These are phyloP conservation scores for Celoporthe dispersa DNA, from an alignment of 2,329 filamentous ascomycete genomes.

Conservation along the genomic window DNA sequence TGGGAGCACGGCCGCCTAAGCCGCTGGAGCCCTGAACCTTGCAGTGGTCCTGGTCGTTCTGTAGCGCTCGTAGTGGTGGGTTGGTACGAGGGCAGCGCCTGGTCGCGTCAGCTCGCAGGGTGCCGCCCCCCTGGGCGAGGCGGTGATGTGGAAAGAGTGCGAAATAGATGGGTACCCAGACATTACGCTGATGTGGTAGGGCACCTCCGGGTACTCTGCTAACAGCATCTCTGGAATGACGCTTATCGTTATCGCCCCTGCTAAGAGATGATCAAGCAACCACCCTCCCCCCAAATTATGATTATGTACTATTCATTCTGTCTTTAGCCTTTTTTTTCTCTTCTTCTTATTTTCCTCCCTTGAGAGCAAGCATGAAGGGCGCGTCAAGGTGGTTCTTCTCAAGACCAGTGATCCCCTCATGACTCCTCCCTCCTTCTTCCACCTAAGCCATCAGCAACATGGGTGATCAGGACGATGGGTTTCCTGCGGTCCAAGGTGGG, in stretches of 20 bases:
- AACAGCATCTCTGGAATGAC: not conserved
- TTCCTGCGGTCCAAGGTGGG: conserved; percentile 83
- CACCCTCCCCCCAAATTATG: not conserved
- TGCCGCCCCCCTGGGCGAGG: not conserved
- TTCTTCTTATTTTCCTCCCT: not conserved
- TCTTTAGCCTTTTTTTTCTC: not conserved
- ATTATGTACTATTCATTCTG: not conserved
- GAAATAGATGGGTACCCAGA: not conserved
- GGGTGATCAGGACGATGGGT: conserved; percentile 46
- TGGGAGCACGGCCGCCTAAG: conserved; percentile 7
- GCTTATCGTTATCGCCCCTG: conserved; percentile 17
- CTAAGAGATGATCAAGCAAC: not conserved
- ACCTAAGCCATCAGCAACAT: not conserved
- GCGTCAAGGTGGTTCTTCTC: not conserved
- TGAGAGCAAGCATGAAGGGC: not conserved
- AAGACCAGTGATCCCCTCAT: not conserved
- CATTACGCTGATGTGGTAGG: not conserved
- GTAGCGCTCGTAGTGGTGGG: not conserved
- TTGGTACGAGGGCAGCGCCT: not conserved
- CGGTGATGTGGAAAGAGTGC: not conserved
- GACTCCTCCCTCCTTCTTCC: not conserved
- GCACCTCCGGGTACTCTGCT: no score
- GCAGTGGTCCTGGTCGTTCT: not conserved
- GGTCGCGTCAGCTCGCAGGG: not conserved
- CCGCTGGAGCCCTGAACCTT: conserved; percentile 11